These are phyloP conservation scores for Eragrostis curvula DNA, from an alignment of 176 grass and related monocot species.

Conservation along the genomic window DNA sequence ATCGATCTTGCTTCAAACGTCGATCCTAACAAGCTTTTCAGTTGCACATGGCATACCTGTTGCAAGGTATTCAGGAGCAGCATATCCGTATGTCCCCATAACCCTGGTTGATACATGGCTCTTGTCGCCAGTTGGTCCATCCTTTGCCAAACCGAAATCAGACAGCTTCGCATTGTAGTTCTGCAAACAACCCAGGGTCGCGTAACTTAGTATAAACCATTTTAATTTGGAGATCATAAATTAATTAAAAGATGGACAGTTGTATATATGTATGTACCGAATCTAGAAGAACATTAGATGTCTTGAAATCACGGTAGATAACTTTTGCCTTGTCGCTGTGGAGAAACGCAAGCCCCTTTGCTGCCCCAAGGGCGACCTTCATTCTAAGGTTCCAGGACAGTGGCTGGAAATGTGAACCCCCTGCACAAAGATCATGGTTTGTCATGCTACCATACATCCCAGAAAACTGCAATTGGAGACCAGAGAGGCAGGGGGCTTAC, in stretches of 20 bases:
- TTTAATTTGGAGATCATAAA: background rate
- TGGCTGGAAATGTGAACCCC: conserved; percentile 71
- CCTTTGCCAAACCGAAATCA: conserved; percentile 88
- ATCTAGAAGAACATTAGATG: conserved; percentile 85
- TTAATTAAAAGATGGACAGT: background rate
- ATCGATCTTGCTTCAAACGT: too few relatives aligned
- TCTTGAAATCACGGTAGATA: conserved; percentile 90
- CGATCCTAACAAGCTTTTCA: background rate
- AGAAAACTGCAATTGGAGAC: background rate
- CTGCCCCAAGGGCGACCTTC: conserved; percentile 81
- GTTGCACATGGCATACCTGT: conserved; percentile 54
- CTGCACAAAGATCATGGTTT: conserved; percentile 34
- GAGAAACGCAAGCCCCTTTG: conserved; percentile 88
- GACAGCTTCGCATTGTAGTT: conserved; percentile 80
- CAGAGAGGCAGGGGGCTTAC: too few relatives aligned
- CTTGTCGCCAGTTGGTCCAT: conserved; percentile 80
- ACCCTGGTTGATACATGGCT: conserved; percentile 90
- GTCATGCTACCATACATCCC: conserved; percentile 22
- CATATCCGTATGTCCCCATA: conserved; percentile 91
- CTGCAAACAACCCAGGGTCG: conserved; percentile 31
- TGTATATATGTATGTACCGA: conserved; percentile 39
- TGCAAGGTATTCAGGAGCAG: conserved; percentile 84
- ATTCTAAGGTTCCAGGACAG: conserved; percentile 89
- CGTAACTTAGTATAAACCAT: background rate
- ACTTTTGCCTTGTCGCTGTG: conserved; percentile 86